Conservation (phyloP, 176 grass and related monocot genomes). For the Elymus sibiricus region DNA sequence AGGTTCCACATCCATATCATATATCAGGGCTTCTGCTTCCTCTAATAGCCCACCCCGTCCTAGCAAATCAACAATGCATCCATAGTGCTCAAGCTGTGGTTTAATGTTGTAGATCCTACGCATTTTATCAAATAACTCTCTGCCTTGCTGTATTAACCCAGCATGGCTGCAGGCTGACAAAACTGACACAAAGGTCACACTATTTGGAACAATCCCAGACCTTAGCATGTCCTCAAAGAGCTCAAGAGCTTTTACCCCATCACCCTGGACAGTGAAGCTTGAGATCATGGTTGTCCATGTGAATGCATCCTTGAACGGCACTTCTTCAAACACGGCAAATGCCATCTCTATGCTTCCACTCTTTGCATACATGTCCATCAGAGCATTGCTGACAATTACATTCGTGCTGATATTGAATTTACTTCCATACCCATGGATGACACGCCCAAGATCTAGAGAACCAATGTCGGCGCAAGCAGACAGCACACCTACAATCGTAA, state of each 20-base stretch:
- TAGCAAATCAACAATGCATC: conserved; percentile 73
- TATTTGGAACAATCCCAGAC: conserved; percentile 42
- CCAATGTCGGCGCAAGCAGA: conserved; percentile 71
- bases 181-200: conserved; percentile 55
- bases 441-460: conserved; percentile 51
- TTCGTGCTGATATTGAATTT: conserved; percentile 37
- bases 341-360: conserved; percentile 51
- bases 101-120: conserved; percentile 28
- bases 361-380: conserved; percentile 79
- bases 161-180: conserved; percentile 62
- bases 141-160: conserved; percentile 58
- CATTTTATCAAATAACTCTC: conserved; percentile 45
- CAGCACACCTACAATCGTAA: conserved; percentile 50
- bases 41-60: conserved; percentile 55
- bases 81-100: conserved; percentile 57
- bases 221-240: conserved; percentile 50
- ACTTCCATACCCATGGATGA: conserved; percentile 43
- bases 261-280: conserved; percentile 55
- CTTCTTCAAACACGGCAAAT: conserved; percentile 40
- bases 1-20: conserved; percentile 52
- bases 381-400: conserved; percentile 49
- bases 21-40: conserved; percentile 52
- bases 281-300: conserved; percentile 75
- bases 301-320: conserved; percentile 49
- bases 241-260: conserved; percentile 45